Evolutionary conservation across 345 rosid genomes (phyloP), one percentile per base, ranked within the genome.

Genomic region (Trapa incisa): DNA sequence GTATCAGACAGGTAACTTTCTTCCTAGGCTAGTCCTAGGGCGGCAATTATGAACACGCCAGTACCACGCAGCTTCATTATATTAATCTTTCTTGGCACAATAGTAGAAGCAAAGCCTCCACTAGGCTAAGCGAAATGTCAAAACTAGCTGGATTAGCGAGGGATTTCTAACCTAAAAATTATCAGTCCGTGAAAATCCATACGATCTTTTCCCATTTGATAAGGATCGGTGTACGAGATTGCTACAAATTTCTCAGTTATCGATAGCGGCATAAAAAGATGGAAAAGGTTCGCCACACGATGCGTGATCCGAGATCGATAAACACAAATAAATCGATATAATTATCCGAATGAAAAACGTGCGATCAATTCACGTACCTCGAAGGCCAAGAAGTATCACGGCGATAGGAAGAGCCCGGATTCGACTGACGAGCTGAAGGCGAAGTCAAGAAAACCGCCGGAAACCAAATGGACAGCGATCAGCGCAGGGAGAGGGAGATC

Each of bases 381-480:
- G 56, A 58, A 58, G 37, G 66, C 37, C 10, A 45, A 66, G n/a
- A 1, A 45, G 62, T 60, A 69, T 62, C 72, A 37, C 67, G 3
- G 37, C 50, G 48, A 13, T 60, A 45, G 52, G 36, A 22, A 8
- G 64, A 37, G 64, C 39, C 45, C 48, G 47, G 15, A 57, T 32
- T 38, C 17, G 70, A 33, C 42, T 32, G 70, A 39, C 47, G 63
- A 17, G 32, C 29, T 10, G 6, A 48, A 36, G n/a, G 13, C 13
- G 61, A 37, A 38, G 63, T 8, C 37, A 52, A 56, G 70, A 67
- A 67, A 67, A 54, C 14, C 69, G 69, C 43, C 69, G 69, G 48
- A 5, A 60, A 58, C 61, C 45, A 4, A 67, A 16, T 43, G 37
- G 67, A 37, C 1, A 45, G 61, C 57, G 72, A 61, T 61, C 62